Evolutionary conservation across 495 filamentous ascomycete species (phyloP), one percentile per base, ranked within the genome.

Genomic region (Penicillium odoratum): DNA sequence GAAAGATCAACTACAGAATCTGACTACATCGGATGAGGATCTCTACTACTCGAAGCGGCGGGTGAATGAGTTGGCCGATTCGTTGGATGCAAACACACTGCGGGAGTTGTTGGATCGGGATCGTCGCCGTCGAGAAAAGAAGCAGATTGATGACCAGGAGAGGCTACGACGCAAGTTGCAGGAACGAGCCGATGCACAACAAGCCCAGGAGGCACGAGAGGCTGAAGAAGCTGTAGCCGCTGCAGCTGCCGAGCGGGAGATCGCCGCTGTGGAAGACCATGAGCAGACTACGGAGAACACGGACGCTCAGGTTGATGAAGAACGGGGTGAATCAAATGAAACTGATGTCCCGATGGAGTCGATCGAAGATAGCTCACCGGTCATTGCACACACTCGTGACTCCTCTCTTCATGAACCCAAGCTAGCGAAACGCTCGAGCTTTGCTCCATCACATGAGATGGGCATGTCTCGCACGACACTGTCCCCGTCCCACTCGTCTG

Each of bases 71-170:
- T 75, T 94, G 38, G 92, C 91, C 25, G 88, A 96, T 69, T 86
- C 89, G 40, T 75, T 96, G 43, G 88, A 87, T 71, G 88, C 92
- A 2, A 82, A 88, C 36, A 89, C 87, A 63, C 64, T 97, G 49
- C 80, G 92, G 18, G 89, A 95, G 63, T 69, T 96, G 34, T 83
- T 97, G 80, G 92, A 97, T 56, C 76, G 92, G 53, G 92, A 97
- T 67, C 78, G 88, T 58, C 83, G 91, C 57, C 81, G 92, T 31
- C 82, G 80, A 57, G 90, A 96, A 55, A 85, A 82, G 67, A 91
- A 90, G 74, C 80, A 79, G 49, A 78, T 86, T 53, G 79, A 82
- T 43, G 88, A 95, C 26, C 84, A 87, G 55, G 88, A 93, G 59
- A 86, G 77, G 56, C 69, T 89, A 26, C 82, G 89, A 55, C 81